Evolutionary conservation across 2,329 filamentous ascomycete species (phyloP), one percentile per base, ranked within the genome.

Genomic region (Emericellopsis atlantica): DNA sequence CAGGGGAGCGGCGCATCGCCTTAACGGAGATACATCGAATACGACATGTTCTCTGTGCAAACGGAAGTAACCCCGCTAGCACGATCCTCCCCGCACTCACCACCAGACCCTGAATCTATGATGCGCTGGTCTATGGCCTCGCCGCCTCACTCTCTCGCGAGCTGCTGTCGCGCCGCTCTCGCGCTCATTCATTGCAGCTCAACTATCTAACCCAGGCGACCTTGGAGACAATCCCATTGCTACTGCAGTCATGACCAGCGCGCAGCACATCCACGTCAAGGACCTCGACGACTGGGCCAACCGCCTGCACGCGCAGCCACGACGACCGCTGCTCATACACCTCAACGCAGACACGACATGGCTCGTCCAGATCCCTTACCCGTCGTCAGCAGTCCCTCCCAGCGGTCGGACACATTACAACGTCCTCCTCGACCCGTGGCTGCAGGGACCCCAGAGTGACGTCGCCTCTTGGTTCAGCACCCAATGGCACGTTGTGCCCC

Each of bases 291-390:
- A 40, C 34, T 54, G 51, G 50, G 37, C 50, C 6, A 29, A n/a
- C 18, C 41, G 47, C 16, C 49, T 50, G 12, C 47, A 42, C 44
- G 32, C 26, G 3, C 31, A 41, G 24, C 35, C 41, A 3, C 45
- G 39, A 4, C 54, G 56, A 11, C 59, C 64, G 12, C 45, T 81
- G 33, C 65, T 84, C 8, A 72, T 74, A 40, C 78, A 82, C 54
- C 64, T 83, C 26, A 82, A 81, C 54, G 77, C 72, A 48, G 78
- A 83, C 57, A 80, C 76, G 5, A 75, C 71, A 18, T 83, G 79
- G 78, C 63, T 83, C 2, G 59, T 82, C n/a, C 76, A 79, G 45
- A 62, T 83, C 8, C 76, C 78, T 1, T 68, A 70, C 36, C 76
- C 74, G 5, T 49, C 58, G 0, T 56, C 58, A 24, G 58, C 59